phyloP scores from a whole-genome alignment of 2,329 filamentous ascomycete species.

The Xylaria digitata region DNA sequence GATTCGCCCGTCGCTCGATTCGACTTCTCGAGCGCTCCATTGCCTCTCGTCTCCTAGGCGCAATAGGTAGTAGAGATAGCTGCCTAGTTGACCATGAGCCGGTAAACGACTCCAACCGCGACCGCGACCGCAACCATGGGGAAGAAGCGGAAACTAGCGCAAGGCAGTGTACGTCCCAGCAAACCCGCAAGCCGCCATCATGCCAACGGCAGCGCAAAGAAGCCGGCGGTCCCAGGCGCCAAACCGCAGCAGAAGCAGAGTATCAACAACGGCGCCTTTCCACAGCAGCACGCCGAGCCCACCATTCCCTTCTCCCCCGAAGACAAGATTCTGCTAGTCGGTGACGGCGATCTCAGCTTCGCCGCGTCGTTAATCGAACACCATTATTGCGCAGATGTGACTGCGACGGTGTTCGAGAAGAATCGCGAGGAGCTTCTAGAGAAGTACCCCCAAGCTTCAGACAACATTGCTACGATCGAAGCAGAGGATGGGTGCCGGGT shows the following conservation, averaged over 20 bases:
- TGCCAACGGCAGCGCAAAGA: slow-evolving; percentile 27
- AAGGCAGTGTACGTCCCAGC: slow-evolving; percentile 35
- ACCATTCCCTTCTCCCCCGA: slow-evolving; percentile 74
- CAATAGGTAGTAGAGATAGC: slow-evolving; percentile 1
- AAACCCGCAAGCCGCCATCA: slow-evolving; percentile 35
- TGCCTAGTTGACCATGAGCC: slow-evolving; percentile 39
- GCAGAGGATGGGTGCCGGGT: slow-evolving; percentile 57
- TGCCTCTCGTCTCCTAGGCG: slow-evolving; percentile 12
- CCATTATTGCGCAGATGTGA: slow-evolving; percentile 74
- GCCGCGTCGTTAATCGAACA: slow-evolving; percentile 72
- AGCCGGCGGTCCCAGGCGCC: slow-evolving; percentile 8
- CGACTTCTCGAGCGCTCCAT: slow-evolving; percentile 7
- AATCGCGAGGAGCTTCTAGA: slow-evolving; percentile 65
- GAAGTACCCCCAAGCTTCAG: slow-evolving; percentile 79
- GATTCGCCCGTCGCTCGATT: slow-evolving; percentile 8
- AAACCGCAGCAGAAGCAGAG: slow-evolving; percentile 35
- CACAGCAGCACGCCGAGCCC: slow-evolving; percentile 54
- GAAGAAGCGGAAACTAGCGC: slow-evolving; percentile 54
- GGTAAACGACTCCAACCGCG: slow-evolving; percentile 34
- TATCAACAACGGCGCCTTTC: slow-evolving; percentile 22
- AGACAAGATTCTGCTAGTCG: slow-evolving; percentile 79
- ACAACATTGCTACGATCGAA: slow-evolving; percentile 67
- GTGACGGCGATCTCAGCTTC: slow-evolving; percentile 86
- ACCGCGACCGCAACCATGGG: slow-evolving; percentile 53
- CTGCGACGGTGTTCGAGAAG: slow-evolving; percentile 76